Evolutionary conservation across 2,329 filamentous ascomycete genomes (phyloP).

Genomic region (Xylaria sp.): DNA sequence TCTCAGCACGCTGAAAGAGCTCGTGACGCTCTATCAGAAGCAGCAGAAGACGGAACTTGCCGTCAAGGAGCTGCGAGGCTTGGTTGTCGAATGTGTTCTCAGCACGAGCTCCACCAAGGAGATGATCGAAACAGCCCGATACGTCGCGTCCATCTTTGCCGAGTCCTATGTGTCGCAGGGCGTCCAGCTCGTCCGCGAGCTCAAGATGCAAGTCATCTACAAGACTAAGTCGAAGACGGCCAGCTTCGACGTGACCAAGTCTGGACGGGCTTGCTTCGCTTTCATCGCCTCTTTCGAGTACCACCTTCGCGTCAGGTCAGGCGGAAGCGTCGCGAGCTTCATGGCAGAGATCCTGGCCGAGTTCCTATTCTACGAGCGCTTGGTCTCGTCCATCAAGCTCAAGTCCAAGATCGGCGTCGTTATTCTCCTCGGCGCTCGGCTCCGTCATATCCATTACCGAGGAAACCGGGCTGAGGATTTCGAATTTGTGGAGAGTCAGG

Average conservation of each 20-base stretch:
- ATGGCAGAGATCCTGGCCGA: conserved; percentile 37
- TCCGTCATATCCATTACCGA: conserved; percentile 30
- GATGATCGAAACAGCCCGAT: conserved; percentile 33
- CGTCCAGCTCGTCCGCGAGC: conserved; percentile 32
- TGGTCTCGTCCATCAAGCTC: conserved; percentile 27
- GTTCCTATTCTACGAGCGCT: conserved; percentile 35
- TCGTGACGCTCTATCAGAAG: conserved; percentile 32
- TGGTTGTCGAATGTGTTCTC: conserved; percentile 18
- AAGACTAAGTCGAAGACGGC: conserved; percentile 21
- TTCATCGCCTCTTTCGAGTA: conserved; percentile 37
- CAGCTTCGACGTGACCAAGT: conserved; percentile 28
- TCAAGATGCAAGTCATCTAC: conserved; percentile 37
- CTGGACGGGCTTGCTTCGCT: conserved; percentile 31
- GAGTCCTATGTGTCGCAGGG: conserved; percentile 27
- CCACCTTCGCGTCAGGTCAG: conserved; percentile 21
- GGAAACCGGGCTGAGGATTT: conserved; percentile 30
- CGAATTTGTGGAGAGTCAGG: conserved; percentile 30
- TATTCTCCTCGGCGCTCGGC: conserved; percentile 33
- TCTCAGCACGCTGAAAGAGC: conserved; percentile 30
- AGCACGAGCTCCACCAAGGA: conserved; percentile 32
- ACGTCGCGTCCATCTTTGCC: conserved; percentile 27
- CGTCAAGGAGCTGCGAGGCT: conserved; percentile 26
- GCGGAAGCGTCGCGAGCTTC: conserved; percentile 28
- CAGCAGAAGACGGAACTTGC: conserved; percentile 32
- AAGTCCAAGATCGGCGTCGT: conserved; percentile 31